Base-by-base conservation (phyloP, 2,329 filamentous ascomycete species). In the Venturia oleaginea region DNA sequence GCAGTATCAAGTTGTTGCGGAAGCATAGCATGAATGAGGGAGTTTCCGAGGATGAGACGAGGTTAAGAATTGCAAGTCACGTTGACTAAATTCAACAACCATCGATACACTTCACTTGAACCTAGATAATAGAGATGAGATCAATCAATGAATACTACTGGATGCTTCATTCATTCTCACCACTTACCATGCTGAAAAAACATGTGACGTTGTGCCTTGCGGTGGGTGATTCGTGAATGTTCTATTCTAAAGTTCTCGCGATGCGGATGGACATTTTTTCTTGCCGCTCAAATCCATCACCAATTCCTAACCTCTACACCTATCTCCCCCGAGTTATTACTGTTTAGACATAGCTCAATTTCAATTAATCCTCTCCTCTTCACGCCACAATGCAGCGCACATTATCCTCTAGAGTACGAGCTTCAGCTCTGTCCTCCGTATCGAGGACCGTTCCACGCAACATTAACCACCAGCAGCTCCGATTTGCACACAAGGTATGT, bases 401-500 rank as follows among this genome's bases (percentile, higher is more conserved):
- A 80, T 85, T 99, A 76, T 86, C 90, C 76, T 91, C 90, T 72
- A 84, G 86, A 76, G 82, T 89, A 73, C 84, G 91, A 82, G 87
- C 91, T 76, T 90, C 91, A 71, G 86, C 88, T 82, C 86, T 93
- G 72, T 88, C 86, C 69, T 84, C 88, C 68, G 79, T 79, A 72
- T 79, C 81, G 69, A 75, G 76, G 70, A 72, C 78, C 67, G 70
- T 73, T 64, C 77, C 80, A 70, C 78, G 82, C 73, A 76, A 84
- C 83, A 76, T 91, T 72, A 84, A 80, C 76, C 82, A 91, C 71
- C 91, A 96, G 79, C 93, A 97, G 82, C 86, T 96, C 78, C 86
- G 94, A 76, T 99, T 96, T 77, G 91, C 93, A 70, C 93, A 97
- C 86, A 97, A 97, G 91, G 92, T 96, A 83, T 61, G 81, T 72